A percentile compares a stretch with the other conserved stretches of the same genome.
phyloP scores from a whole-genome alignment of 2,329 filamentous ascomycete genomes.

The Colletotrichum echinochloae region DNA sequence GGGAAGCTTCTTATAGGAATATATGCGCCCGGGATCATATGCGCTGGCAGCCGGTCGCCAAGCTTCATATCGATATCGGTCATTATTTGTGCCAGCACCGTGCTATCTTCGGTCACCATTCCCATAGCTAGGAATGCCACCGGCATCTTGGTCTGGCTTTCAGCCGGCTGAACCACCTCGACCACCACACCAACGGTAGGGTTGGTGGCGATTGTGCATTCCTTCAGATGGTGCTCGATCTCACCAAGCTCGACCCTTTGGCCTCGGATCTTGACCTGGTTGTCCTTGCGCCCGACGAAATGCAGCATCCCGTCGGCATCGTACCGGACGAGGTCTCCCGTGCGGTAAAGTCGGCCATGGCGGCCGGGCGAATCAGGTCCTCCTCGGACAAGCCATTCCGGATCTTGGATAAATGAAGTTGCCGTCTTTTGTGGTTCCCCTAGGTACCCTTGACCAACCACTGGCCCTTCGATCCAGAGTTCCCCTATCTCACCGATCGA shows the following conservation, averaged over 20 bases:
- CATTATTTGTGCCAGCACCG: too few species aligned
- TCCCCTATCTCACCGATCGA: constrained; percentile 44
- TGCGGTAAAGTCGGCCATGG: constrained; percentile 49
- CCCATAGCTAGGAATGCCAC: too few species aligned
- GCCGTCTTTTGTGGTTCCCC: constrained; percentile 42
- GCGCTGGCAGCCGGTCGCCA: too few species aligned
- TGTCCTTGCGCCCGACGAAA: constrained; percentile 42
- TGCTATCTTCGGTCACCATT: too few species aligned
- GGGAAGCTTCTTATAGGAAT: too few species aligned
- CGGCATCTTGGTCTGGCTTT: too few species aligned
- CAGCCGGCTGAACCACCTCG: too few species aligned
- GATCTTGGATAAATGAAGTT: constrained; percentile 40
- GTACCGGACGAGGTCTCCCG: constrained; percentile 56
- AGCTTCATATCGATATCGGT: too few species aligned
- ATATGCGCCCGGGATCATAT: too few species aligned
- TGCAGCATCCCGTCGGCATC: constrained; percentile 46
- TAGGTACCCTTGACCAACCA: constrained; percentile 28
- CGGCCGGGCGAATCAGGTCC: constrained; percentile 34
- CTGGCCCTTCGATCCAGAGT: constrained; percentile 23
- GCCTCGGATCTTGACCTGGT: constrained; percentile 38
- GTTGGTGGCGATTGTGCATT: too few species aligned
- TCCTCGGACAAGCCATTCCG: constrained; percentile 44
- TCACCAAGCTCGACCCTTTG: constrained; percentile 47
- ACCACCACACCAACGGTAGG: too few species aligned
- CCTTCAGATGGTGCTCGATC: constrained; percentile 60